Base-by-base conservation (phyloP, 1,284 basidiomycete genomes). In the Leccinum subrobustum region DNA sequence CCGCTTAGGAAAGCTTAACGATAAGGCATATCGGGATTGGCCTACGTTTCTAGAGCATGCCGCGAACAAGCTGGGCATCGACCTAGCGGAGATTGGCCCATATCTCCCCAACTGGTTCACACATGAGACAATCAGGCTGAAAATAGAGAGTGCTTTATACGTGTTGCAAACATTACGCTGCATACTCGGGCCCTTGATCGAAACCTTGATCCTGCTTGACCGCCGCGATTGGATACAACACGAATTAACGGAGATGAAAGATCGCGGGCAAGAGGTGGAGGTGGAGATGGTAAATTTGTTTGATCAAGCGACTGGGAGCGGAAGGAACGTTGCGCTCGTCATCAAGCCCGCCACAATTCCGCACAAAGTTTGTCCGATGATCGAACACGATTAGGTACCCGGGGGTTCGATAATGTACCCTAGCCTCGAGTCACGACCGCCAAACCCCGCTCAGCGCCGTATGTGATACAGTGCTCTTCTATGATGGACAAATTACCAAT, bases 271-370 rank as follows among this genome's bases (percentile, higher is more conserved):
- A 62, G 54, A 70, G 59, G 65, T 77, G 67, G 65, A 68, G 9
- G 78, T 82, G n/a, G 74, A 79, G 27, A 65, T 83, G 8, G 76
- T 89, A 2, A 88, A 87, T 68, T 67, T 90, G 47, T 90, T 90
- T 63, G 85, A 89, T 65, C 88, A 89, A 70, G 76, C 75, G 4
- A 80, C 79, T 9, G 87, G 86, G 39, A 89, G 87, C 69, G 86
- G 82, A 51, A 74, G 88, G 64, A 89, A 89, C 70, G 76, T 87
- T 56, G 86, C 82, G 2, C 74, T 89, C 58, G 79, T 83, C 25
- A 69, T 86, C 52, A 72, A 73, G 68, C 77, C 68, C 52, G 54
- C 59, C 52, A 53, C 60, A 57, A 59, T 52, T 58, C 60, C 57
- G 57, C 62, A 55, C 4, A 44, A 33, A 18, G 50, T 50, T 20